Base-by-base conservation (phyloP, 768 basidiomycete genomes). In the Dioszegia aurantiaca region DNA sequence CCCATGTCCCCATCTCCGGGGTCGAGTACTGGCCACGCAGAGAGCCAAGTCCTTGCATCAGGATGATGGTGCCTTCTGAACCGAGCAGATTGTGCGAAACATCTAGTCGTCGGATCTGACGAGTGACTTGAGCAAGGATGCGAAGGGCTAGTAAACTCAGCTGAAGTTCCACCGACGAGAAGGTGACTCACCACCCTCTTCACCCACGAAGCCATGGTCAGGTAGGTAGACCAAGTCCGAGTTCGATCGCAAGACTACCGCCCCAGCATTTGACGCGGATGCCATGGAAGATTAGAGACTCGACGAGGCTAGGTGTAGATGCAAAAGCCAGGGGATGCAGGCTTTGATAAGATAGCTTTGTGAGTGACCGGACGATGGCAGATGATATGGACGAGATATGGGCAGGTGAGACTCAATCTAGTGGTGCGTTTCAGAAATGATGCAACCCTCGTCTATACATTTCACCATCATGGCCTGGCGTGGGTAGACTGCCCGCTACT, bases 41-140 rank as follows among this genome's bases (percentile, higher is more conserved):
- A 5, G 62, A 59, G 9, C 55, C 54, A 5, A 72, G 59, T 8
- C 70, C 70, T 28, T 59, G 58, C 47, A 69, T 54, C 9, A 72
- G 66, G 3, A 63, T 61, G 5, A 58, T 12, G 9, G 58, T 55
- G 4, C 70, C 70, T 4, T 60, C 52, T 1, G 63, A 40, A 5
- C 64, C 64, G 23, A 72, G 65, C 14, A 69, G 65, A 44, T 72
- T 72, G 59, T 72, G 70, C 1, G 70, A 72, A 51, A 72, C 55
- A 48, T 72, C 68, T 1, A 72, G 21, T 0, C 70, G 65, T 21
- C 54, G 67, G 44, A 68, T 68, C 24, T 61, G 63, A 19, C 59
- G 58, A 11, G 56, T 67, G 27, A 72, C 55, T 12, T 66, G 65
- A 28, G 56, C 45, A 3, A 72, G 54, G 21, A 69, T 65, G 14